Evolutionary conservation across 352 stramenopile species (phyloP), one percentile per base, ranked within the genome.

Genomic region (Globisporangium spinosum): DNA sequence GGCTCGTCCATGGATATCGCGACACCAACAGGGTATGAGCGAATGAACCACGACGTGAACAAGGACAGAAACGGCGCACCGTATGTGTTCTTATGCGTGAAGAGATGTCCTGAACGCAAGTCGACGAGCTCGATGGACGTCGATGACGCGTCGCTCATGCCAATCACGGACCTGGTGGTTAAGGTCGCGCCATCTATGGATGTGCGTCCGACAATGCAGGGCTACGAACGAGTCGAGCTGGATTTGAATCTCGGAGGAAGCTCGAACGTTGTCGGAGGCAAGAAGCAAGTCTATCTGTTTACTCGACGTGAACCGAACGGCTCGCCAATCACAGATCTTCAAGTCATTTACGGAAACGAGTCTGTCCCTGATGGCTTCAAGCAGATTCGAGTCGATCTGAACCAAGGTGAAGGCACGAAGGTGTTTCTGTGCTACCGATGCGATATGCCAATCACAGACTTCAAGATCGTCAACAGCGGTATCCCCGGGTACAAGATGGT

Each of bases 271-370:
- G 72, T 82, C 0, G 77, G 75, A 17, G 73, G 71, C 25, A 96
- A 96, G 73, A 94, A 95, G 34, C 86, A 96, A 77, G 83, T 96
- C 22, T 94, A 93, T 60, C 69, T 96, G 22, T 95, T 96, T 34
- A 93, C 79, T 63, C 72, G 76, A 23, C 81, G 87, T 0, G 87
- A 95, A 38, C 82, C 72, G 0, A 80, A 90, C 69, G 89, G 87
- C 0, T 95, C 88, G 1, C 87, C 89, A 1, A 95, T 96, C 62
- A 96, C 89, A 9, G 89, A 96, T 58, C 67, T 96, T 6, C 80
- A 90, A 66, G 74, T 96, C 13, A 80, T 91, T 2, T 94, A 92
- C 67, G 77, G 79, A 20, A 92, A 80, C n/a, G 86, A 96, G 45
- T 67, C 82, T 0, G 75, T 94, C n/a, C 89, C 89, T 7, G 89